Conservation (phyloP, 768 basidiomycete genomes). For the Russula olivacea region DNA sequence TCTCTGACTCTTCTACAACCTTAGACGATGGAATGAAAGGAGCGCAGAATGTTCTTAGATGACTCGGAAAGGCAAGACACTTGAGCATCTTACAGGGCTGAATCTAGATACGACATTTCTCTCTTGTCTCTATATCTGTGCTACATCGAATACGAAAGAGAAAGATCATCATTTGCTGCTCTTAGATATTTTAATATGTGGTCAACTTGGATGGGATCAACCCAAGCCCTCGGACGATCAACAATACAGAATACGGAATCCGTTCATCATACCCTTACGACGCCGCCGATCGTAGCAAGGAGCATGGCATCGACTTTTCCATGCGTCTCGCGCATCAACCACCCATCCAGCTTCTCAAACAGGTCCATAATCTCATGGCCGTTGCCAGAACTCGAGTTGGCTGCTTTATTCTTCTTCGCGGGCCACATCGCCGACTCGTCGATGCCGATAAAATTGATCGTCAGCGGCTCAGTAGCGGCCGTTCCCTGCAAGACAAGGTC, state of each 20-base stretch:
- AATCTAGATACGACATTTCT: too few species aligned
- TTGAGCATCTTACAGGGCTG: too few species aligned
- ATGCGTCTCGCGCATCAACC: constrained; percentile 59
- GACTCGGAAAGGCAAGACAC: too few species aligned
- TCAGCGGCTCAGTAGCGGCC: constrained; percentile 12
- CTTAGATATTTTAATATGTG: neutral
- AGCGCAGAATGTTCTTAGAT: too few species aligned
- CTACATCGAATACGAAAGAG: too few species aligned
- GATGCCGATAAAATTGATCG: constrained; percentile 73
- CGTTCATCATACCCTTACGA: constrained; percentile 36
- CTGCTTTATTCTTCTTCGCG: constrained; percentile 37
- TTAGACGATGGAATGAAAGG: too few species aligned
- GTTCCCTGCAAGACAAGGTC: constrained; percentile 56
- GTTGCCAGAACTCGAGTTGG: neutral
- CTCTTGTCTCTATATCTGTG: too few species aligned
- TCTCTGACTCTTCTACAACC: too few species aligned
- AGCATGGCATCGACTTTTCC: constrained; percentile 64
- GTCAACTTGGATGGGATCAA: neutral
- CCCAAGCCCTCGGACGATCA: neutral
- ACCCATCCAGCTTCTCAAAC: constrained; percentile 68
- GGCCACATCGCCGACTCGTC: constrained; percentile 86
- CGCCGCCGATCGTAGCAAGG: constrained; percentile 66
- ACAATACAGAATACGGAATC: neutral
- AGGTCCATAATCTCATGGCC: constrained; percentile 54
- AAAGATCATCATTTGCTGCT: too few species aligned